A percentile compares a stretch with the other conserved stretches of the same genome.
These are phyloP conservation scores for Debaryomyces maramus DNA, from an alignment of 805 yeast genomes.

Conservation along the genomic window DNA sequence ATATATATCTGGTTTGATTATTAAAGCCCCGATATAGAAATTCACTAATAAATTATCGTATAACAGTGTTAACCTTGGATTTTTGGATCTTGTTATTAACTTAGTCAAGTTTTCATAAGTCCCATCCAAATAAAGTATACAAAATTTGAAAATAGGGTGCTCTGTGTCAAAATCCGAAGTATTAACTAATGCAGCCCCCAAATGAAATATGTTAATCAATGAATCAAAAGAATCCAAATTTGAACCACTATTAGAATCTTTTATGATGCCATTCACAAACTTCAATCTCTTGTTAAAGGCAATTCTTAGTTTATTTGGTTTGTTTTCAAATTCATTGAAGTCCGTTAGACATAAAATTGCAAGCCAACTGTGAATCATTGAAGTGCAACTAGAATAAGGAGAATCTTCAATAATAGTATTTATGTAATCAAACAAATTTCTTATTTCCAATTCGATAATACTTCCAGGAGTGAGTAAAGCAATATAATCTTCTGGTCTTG, in stretches of 20 bases:
- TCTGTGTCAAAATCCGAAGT: conserved; percentile 5
- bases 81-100: conserved; percentile 13
- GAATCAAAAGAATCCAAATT: conserved; percentile 37
- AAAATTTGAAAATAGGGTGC: conserved; percentile 32
- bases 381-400: conserved; percentile 14
- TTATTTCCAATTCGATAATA: conserved; percentile 25
- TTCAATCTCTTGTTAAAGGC: conserved; percentile 38
- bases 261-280: conserved; percentile 27
- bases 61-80: conserved; percentile 13
- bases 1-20: conserved; percentile 35
- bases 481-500: conserved; percentile 37
- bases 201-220: conserved; percentile 33
- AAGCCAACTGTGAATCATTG: conserved; percentile 33
- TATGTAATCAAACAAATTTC: conserved; percentile 33
- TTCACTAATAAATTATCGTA: conserved; percentile 26
- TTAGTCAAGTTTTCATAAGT: conserved; percentile 25
- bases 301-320: conserved; percentile 30
- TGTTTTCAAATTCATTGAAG: conserved; percentile 30
- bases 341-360: conserved; percentile 35
- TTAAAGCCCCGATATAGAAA: conserved; percentile 36
- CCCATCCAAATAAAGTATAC: conserved; percentile 30
- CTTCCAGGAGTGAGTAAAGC: conserved; percentile 20
- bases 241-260: conserved; percentile 25
- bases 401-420: conserved; percentile 30
- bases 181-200: conserved; percentile 33